Base-by-base conservation (phyloP, 108 stramenopile species). In the Parmales sp. region DNA sequence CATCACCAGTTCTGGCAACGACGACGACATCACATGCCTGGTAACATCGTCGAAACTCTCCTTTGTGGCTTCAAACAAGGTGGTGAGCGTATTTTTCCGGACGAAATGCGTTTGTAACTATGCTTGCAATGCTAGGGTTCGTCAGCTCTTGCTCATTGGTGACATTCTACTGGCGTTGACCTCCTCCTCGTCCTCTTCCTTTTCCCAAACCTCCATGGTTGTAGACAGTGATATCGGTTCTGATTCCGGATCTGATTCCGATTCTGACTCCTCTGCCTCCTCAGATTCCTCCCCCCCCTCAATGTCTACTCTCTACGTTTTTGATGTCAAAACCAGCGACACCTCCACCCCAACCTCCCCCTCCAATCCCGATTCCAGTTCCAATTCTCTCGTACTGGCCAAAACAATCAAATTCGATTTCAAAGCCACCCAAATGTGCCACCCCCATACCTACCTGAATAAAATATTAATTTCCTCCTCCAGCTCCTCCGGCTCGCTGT, bases 401-500 rank as follows among this genome's bases (percentile, higher is more conserved):
- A 11, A 16, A 11, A 43, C 41, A 8, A 43, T 43, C 41, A 8
- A 8, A 11, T 16, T 43, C 11, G 41, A 43, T 8, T 43, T 43
- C 41, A 16, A 43, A 16, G 41, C 41, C 41, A 16, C 16, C 11
- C 11, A 16, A 8, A 43, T 43, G 41, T 43, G 41, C 41, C 41
- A 43, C 41, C 41, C 41, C 41, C 11, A 43, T 8, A 16, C 11
- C 11, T 43, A 43, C 41, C 16, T 43, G 41, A 43, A 43, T 78
- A 91, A 91, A 69, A 88, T 91, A 51, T 45, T 91, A 4, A 44
- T 89, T 46, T 87, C 77, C 65, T 86, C 87, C 19, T 69, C 71
- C 29, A 70, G 66, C 49, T 48, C 68, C 37, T 66, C 54, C 34
- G 22, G 74, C 23, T 81, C 86, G 6, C 65, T 91, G 82, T 36